Evolutionary conservation across 495 filamentous ascomycete genomes (phyloP).

Genomic region (Poronia punctata): DNA sequence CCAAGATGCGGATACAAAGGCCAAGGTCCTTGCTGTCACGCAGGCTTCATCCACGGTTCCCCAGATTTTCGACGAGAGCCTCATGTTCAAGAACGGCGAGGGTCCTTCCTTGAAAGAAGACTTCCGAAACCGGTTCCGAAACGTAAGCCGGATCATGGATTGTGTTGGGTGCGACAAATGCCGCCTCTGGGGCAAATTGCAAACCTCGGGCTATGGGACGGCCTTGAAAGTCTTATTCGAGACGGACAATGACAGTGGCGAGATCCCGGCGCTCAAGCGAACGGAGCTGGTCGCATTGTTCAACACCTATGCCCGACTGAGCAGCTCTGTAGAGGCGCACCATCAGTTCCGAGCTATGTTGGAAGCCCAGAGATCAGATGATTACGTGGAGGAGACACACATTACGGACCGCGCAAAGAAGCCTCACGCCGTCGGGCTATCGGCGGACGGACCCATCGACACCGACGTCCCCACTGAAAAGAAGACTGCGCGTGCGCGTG

Average conservation of each 20-base stretch:
- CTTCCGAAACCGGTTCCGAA: slow-evolving; percentile 94
- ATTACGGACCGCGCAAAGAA: slow-evolving; percentile 39
- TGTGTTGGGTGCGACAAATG: slow-evolving; percentile 99
- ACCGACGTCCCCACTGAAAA: slow-evolving; percentile 12
- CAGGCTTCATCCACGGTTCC: slow-evolving; percentile 57
- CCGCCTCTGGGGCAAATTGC: slow-evolving; percentile 95
- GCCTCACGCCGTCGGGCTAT: slow-evolving; percentile 37
- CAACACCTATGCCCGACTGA: slow-evolving; percentile 86
- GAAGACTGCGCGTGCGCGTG: no score
- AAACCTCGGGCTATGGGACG: slow-evolving; percentile 90
- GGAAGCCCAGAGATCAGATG: slow-evolving; percentile 54
- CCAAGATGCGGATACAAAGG: slow-evolving; percentile 72
- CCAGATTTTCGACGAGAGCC: slow-evolving; percentile 83
- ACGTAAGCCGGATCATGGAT: slow-evolving; percentile 94
- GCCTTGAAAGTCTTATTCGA: slow-evolving; percentile 95
- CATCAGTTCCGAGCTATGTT: slow-evolving; percentile 65
- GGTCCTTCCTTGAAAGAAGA: slow-evolving; percentile 81
- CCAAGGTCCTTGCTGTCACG: slow-evolving; percentile 68
- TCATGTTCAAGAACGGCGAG: slow-evolving; percentile 82
- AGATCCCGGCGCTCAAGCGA: slow-evolving; percentile 68
- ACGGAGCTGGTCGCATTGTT: slow-evolving; percentile 91
- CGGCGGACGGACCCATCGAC: slow-evolving; percentile 5
- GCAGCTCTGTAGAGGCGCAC: slow-evolving; percentile 67
- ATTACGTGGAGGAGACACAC: slow-evolving; percentile 34
- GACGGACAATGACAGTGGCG: slow-evolving; percentile 67